Percentiles rank a stretch among this genome's conserved stretches.
Conservation (phyloP, 805 yeast genomes). For the Candida ortonii region DNA sequence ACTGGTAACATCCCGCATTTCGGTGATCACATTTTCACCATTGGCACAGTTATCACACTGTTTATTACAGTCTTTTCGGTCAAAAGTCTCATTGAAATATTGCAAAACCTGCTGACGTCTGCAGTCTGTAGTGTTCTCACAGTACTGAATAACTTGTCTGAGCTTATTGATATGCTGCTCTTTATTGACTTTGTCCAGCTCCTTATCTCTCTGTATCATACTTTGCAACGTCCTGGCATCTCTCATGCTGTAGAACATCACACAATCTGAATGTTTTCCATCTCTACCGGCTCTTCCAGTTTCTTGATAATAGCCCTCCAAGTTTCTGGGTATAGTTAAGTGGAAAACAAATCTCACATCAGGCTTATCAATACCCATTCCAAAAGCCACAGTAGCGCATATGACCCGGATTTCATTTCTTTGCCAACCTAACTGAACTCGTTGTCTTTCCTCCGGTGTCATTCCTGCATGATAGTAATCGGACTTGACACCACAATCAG, state of each 20-base stretch:
- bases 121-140: slow-evolving; percentile 89
- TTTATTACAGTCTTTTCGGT: slow-evolving; percentile 58
- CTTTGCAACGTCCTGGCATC: slow-evolving; percentile 77
- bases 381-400: slow-evolving; percentile 97
- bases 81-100: slow-evolving; percentile 83
- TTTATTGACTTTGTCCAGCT: slow-evolving; percentile 57
- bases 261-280: slow-evolving; percentile 77
- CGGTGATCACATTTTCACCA: slow-evolving; percentile 38
- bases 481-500: slow-evolving; percentile 58
- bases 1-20: slow-evolving; percentile 65
- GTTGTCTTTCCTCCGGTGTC: slow-evolving; percentile 67
- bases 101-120: slow-evolving; percentile 84
- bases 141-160: slow-evolving; percentile 82
- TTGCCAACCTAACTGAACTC: slow-evolving; percentile 85
- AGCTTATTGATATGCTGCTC: slow-evolving; percentile 77
- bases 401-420: slow-evolving; percentile 65
- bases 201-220: slow-evolving; percentile 74
- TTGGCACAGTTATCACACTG: slow-evolving; percentile 85
- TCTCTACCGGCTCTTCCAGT: slow-evolving; percentile 99
- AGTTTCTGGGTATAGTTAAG: slow-evolving; percentile 78
- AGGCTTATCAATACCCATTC: slow-evolving; percentile 98
- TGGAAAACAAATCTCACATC: slow-evolving; percentile 93
- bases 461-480: slow-evolving; percentile 94
- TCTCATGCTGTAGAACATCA: slow-evolving; percentile 73
- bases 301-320: slow-evolving; percentile 97